phyloP scores from a whole-genome alignment of 73 alveolate species.

The Breviolum minutum region DNA sequence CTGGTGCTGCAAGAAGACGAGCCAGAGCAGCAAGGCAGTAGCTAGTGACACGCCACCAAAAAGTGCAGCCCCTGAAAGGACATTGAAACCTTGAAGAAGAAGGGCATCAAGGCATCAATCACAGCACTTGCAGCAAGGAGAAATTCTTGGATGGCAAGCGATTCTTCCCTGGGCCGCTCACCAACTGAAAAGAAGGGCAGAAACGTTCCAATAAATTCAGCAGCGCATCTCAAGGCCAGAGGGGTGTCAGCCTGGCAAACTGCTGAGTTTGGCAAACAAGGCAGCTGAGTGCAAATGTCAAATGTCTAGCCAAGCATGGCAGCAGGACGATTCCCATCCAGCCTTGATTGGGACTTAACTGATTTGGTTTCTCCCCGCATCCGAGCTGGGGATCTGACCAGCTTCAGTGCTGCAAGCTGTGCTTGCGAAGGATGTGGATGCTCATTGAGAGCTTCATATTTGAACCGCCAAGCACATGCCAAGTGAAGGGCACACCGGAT shows the following conservation, averaged over 20 bases:
- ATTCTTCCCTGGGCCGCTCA: neutral
- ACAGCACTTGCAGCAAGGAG: neutral
- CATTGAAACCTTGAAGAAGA: slow-evolving; percentile 51
- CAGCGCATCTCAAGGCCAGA: slow-evolving; percentile 62
- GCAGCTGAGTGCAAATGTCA: neutral
- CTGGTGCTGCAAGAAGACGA: neutral
- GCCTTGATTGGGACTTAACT: neutral
- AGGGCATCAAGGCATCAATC: neutral
- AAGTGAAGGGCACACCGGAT: neutral
- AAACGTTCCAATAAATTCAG: slow-evolving; percentile 53
- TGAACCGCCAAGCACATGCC: neutral
- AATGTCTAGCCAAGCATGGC: neutral
- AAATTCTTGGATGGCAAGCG: neutral
- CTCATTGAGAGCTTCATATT: slow-evolving; percentile 3
- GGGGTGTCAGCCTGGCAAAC: slow-evolving; percentile 74
- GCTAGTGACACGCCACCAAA: slow-evolving; percentile 76
- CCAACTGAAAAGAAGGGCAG: slow-evolving; percentile 77
- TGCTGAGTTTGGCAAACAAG: too few species aligned
- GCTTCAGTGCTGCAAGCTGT: slow-evolving; percentile 70
- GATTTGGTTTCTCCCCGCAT: neutral
- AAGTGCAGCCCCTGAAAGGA: slow-evolving; percentile 71
- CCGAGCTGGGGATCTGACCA: neutral
- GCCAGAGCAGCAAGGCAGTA: slow-evolving; percentile 32
- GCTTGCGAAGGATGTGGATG: slow-evolving; percentile 65
- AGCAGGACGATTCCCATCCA: slow-evolving; percentile 59